These are phyloP conservation scores for Globisporangium nunn DNA, from an alignment of 352 stramenopile genomes.

Conservation along the genomic window DNA sequence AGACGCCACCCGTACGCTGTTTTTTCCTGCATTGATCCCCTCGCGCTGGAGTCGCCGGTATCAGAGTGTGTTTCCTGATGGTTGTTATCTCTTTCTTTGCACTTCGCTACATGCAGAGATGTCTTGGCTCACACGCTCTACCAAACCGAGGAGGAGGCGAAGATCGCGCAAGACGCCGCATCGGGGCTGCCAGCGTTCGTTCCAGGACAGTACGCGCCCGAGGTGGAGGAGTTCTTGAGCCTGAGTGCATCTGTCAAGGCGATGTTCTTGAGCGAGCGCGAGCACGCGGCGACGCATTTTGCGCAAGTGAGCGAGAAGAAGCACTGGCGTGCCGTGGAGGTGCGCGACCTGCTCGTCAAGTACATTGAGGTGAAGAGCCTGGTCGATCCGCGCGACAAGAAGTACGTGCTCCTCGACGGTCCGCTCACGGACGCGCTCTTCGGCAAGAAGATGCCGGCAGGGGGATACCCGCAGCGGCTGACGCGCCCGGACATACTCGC, in stretches of 20 bases:
- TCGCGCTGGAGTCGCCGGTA: background rate
- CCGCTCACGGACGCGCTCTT: slow-evolving; percentile 67
- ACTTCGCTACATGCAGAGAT: slow-evolving; percentile 22
- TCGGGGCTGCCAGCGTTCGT: slow-evolving; percentile 35
- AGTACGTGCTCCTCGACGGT: slow-evolving; percentile 60
- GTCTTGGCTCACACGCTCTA: slow-evolving; percentile 48
- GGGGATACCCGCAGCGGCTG: slow-evolving; percentile 57
- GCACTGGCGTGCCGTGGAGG: slow-evolving; percentile 39
- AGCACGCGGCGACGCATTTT: slow-evolving; percentile 15
- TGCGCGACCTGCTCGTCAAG: slow-evolving; percentile 48
- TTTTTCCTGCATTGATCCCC: background rate
- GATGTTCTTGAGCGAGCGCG: slow-evolving; percentile 29
- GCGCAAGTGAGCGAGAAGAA: slow-evolving; percentile 29
- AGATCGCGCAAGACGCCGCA: slow-evolving; percentile 35
- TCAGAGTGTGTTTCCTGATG: background rate
- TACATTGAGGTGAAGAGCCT: slow-evolving; percentile 58
- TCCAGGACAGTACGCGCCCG: slow-evolving; percentile 51
- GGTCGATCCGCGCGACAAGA: slow-evolving; percentile 52
- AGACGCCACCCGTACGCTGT: slow-evolving; percentile 61
- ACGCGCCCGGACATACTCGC: slow-evolving; percentile 45
- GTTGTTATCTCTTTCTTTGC: background rate
- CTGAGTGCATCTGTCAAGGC: slow-evolving; percentile 48
- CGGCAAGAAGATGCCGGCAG: slow-evolving; percentile 47
- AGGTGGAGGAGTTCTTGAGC: slow-evolving; percentile 62
- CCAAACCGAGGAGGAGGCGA: slow-evolving; percentile 43